A percentile compares a stretch with the other conserved stretches of the same genome.
Conservation (phyloP, 345 rosid species). For the Mangifera indica region DNA sequence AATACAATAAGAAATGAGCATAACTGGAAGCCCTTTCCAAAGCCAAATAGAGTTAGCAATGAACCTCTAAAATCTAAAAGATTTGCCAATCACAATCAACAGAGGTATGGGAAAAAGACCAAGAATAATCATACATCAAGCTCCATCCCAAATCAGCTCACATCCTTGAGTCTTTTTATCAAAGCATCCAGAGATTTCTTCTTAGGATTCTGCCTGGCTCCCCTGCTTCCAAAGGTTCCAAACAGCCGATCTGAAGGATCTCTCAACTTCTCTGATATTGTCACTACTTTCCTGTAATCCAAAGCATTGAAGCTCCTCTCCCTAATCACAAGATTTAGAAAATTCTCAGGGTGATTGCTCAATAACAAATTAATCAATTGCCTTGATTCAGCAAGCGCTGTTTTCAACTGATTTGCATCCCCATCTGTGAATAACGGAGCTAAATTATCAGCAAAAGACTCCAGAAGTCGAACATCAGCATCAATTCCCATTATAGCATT, state of each 20-base stretch:
- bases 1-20: conserved; percentile 29
- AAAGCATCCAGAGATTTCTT: conserved; percentile 88
- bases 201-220: conserved; percentile 79
- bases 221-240: conserved; percentile 90
- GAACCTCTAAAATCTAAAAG: conserved; percentile 33
- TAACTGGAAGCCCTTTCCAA: conserved; percentile 15
- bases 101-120: conserved; percentile 23
- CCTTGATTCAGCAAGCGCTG: conserved; percentile 75
- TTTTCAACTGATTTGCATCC: conserved; percentile 77
- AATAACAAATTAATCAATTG: conserved; percentile 78
- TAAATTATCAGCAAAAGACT: conserved; percentile 80
- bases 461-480: conserved; percentile 75
- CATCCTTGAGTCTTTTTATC: conserved; percentile 89
- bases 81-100: conserved; percentile 38
- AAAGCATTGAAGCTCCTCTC: conserved; percentile 78
- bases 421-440: conserved; percentile 65
- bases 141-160: conserved; percentile 46
- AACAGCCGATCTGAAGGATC: conserved; percentile 89
- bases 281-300: conserved; percentile 78
- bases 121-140: conserved; percentile 26
- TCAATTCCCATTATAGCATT: conserved; percentile 83
- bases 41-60: conserved; percentile 24
- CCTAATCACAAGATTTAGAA: conserved; percentile 79
- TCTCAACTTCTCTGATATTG: conserved; percentile 79
- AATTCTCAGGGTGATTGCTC: conserved; percentile 91